These are phyloP conservation scores for Lathyrus oleraceus DNA, from an alignment of 306 rosid species.

Conservation along the genomic window DNA sequence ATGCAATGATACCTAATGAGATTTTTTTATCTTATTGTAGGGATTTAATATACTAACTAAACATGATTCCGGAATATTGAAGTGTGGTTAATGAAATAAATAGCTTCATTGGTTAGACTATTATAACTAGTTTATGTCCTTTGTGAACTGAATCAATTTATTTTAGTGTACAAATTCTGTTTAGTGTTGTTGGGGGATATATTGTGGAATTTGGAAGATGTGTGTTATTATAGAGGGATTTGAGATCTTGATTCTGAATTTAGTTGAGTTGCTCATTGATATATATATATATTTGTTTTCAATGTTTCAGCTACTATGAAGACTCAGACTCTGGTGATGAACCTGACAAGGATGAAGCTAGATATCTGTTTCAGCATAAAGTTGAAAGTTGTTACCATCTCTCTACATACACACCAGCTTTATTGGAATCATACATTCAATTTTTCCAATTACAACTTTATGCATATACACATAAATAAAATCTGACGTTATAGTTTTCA, in stretches of 20 bases:
- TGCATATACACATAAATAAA: too few species aligned
- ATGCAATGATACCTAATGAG: background rate
- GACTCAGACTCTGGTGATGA: conserved; percentile 34
- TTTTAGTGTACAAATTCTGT: background rate
- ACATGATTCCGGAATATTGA: background rate
- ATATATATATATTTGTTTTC: background rate
- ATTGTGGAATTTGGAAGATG: background rate
- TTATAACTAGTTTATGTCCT: background rate
- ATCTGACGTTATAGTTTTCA: too few species aligned
- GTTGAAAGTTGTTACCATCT: conserved; percentile 38
- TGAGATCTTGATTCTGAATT: background rate
- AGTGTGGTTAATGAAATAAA: background rate
- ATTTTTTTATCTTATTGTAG: background rate
- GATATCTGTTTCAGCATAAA: too few species aligned
- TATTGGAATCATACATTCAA: too few species aligned
- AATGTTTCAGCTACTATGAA: background rate
- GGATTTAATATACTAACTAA: background rate
- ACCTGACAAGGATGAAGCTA: conserved; percentile 50
- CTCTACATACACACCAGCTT: too few species aligned
- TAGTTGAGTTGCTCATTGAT: background rate
- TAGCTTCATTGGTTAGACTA: background rate
- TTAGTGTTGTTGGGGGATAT: background rate
- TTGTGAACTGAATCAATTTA: background rate
- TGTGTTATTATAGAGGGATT: background rate
- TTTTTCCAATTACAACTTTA: too few species aligned